phyloP scores from a whole-genome alignment of 768 basidiomycete genomes.

The Leccinum incarnatum region DNA sequence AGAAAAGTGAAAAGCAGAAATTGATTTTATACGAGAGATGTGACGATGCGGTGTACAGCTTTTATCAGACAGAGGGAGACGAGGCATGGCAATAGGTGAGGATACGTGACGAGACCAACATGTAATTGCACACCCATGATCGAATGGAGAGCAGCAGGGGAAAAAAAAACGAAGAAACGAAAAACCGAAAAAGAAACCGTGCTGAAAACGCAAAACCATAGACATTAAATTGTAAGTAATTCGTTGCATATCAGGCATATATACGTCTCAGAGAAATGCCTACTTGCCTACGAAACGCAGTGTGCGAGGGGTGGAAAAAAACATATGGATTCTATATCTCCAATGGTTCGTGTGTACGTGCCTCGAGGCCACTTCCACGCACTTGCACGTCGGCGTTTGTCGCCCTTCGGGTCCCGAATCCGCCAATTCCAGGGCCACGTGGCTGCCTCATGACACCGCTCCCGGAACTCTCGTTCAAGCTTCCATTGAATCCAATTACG shows the following conservation, averaged over 20 bases:
- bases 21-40: conserved; percentile 13
- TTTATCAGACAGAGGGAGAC: conserved; percentile 12
- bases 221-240: conserved; percentile 23
- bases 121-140: conserved; percentile 14
- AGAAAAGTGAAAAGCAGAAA: background rate
- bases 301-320: background rate
- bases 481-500: conserved; percentile 47
- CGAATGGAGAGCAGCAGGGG: conserved; percentile 17
- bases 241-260: conserved; percentile 25
- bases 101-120: conserved; percentile 9
- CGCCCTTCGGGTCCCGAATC: conserved; percentile 61
- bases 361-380: conserved; percentile 69
- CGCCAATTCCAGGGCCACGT: conserved; percentile 73
- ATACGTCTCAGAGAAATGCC: conserved; percentile 21
- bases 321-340: conserved; percentile 55
- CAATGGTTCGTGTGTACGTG: conserved; percentile 82
- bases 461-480: conserved; percentile 34
- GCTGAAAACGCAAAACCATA: conserved; percentile 14
- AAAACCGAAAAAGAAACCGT: conserved; percentile 1
- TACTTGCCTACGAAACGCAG: conserved; percentile 17
- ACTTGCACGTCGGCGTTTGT: conserved; percentile 39
- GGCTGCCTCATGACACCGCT: conserved; percentile 77
- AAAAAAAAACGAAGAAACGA: background rate
- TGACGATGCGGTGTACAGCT: conserved; percentile 30
- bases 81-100: background rate